Evolutionary conservation across 257 asterid genomes (phyloP), one percentile per base, ranked within the genome.

Genomic region (Lycium ferocissimum): DNA sequence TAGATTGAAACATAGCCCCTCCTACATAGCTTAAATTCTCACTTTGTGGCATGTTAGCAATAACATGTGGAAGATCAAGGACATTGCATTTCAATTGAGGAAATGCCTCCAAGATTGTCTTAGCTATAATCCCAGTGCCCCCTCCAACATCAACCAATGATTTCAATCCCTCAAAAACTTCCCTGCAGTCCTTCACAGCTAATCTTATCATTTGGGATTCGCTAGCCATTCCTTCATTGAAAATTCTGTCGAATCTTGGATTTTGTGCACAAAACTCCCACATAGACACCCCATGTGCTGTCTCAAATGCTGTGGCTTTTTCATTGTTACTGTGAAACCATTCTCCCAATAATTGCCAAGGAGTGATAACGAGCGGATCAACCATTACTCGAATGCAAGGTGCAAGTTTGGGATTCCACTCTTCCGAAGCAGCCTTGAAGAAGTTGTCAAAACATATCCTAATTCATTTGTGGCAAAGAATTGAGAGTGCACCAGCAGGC

Each of bases 181-280:
- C 66, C 33, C 22, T 73, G 43, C 90, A 86, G 22, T 87, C 81
- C 15, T 18, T 79, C 2, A 84, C 38, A 13, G 86, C 37, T 13
- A 85, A 3, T 5, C 56, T 40, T 13, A 67, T 84, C 85, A 90
- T 56, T 33, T 20, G 80, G 35, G 90, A 35, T 70, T 87, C 89
- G 18, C 89, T 80, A 14, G 88, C 86, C 92, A 87, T 88, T n/a
- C 57, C 87, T 59, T 87, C 88, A 15, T 88, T 85, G 51, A 90
- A 87, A 13, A 15, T 45, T 35, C 6, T 43, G 87, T 85, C 85
- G 20, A 87, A 1, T 79, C 75, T 12, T 1, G 88, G 83, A 11
- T 84, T 81, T 3, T 79, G 14, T 17, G 83, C 86, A 33, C 80
- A 40, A 3, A 47, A 33, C 2, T 84, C 82, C 89, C 88, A 89